A percentile compares a stretch with the other conserved stretches of the same genome.
Evolutionary conservation across 2,329 filamentous ascomycete species (phyloP).

Genomic region (Aspergillus udagawae): DNA sequence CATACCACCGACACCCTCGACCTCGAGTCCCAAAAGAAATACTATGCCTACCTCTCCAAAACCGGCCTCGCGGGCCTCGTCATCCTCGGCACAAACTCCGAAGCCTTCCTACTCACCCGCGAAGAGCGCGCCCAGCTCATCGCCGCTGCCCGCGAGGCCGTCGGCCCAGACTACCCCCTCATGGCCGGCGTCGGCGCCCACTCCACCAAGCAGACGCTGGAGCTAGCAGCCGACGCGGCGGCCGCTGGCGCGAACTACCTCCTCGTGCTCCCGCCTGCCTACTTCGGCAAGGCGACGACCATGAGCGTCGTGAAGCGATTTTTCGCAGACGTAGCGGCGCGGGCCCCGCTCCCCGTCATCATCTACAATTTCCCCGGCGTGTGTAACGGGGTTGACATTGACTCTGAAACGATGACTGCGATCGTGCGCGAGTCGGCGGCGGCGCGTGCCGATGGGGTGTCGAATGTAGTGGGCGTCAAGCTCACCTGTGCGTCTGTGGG

Average conservation of each 20-base stretch:
- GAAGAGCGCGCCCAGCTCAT: constrained; percentile 58
- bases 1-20: constrained; percentile 47
- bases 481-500: constrained; percentile 61
- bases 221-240: constrained; percentile 56
- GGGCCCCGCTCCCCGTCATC: constrained; percentile 54
- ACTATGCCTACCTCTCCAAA: constrained; percentile 50
- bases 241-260: constrained; percentile 59
- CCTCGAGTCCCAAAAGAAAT: constrained; percentile 46
- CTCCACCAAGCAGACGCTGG: constrained; percentile 60
- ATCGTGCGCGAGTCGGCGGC: constrained; percentile 46
- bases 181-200: constrained; percentile 63
- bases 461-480: constrained; percentile 62
- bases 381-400: constrained; percentile 64
- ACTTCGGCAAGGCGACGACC: constrained; percentile 62
- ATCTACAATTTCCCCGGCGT: constrained; percentile 68
- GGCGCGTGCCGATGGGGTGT: constrained; percentile 30
- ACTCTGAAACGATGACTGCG: constrained; percentile 57
- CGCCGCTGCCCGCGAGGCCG: constrained; percentile 51
- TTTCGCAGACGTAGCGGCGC: constrained; percentile 54
- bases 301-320: constrained; percentile 56
- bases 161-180: constrained; percentile 53
- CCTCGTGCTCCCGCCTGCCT: constrained; percentile 59
- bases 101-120: constrained; percentile 56
- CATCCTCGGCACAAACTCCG: constrained; percentile 54
- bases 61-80: constrained; percentile 52